Evolutionary conservation across 1,139 yeast species (phyloP).

Genomic region (Eremothecium cymbalariae): DNA sequence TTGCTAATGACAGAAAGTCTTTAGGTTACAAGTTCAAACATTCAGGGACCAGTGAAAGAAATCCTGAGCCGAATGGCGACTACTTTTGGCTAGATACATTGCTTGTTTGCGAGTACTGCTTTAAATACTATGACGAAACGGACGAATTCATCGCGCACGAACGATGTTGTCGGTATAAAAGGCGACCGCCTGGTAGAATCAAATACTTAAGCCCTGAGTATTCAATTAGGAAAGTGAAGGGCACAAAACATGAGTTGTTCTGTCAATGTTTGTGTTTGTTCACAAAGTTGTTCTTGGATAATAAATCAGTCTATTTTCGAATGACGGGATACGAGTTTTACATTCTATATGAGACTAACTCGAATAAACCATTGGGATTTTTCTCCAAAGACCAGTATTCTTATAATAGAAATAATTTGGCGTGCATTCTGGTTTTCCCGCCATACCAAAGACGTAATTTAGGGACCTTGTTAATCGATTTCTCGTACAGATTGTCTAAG

Average conservation of each 20-base stretch:
- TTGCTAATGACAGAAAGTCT: conserved; percentile 33
- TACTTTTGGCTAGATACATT: conserved; percentile 51
- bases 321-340: conserved; percentile 76
- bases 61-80: conserved; percentile 2
- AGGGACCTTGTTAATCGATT: conserved; percentile 74
- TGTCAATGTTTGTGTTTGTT: conserved; percentile 78
- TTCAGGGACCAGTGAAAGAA: conserved; percentile 7
- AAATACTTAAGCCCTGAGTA: conserved; percentile 55
- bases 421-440: conserved; percentile 86
- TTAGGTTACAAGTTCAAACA: conserved; percentile 24
- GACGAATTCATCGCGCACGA: conserved; percentile 39
- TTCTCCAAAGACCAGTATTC: conserved; percentile 82
- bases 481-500: conserved; percentile 66
- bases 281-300: conserved; percentile 84
- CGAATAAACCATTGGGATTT: conserved; percentile 67
- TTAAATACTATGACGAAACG: conserved; percentile 57
- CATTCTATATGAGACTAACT: conserved; percentile 48
- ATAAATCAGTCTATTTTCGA: conserved; percentile 77
- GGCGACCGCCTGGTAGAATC: conserved; percentile 53
- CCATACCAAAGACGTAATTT: conserved; percentile 76
- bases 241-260: conserved; percentile 52
- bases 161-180: conserved; percentile 39
- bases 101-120: conserved; percentile 72
- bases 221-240: conserved; percentile 59
- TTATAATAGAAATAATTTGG: conserved; percentile 78